Base-by-base conservation (phyloP, 441 rosid genomes). In the Gossypium schwendimanii region DNA sequence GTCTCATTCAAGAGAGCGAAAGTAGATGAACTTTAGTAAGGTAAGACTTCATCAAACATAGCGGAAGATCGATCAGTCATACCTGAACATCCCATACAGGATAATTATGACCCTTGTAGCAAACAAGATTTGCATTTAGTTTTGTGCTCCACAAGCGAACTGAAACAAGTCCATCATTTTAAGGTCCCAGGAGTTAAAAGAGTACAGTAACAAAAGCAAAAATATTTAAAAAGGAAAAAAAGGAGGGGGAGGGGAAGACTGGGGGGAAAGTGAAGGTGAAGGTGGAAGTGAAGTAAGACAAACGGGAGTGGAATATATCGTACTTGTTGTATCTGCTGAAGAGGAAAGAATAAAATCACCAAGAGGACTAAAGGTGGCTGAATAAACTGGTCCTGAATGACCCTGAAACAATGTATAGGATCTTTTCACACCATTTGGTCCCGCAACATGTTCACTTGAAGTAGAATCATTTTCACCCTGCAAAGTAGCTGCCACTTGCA, bases 21-120 rank as follows among this genome's bases (percentile, higher is more conserved):
- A 72, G 3, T 36, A 45, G 57, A 24, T 10, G 39, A 54, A 58
- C 61, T 12, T 62, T 24, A 53, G n/a, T 52, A 33, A 6, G 3
- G 68, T 33, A 59, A 24, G 28, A 23, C 50, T 26, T 28, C 53
- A 39, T 44, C 41, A 69, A 62, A 62, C 53, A 17, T 36, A 18
- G 14, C 10, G 21, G 57, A 2, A 39, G 44, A 39, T 39, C 96
- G 84, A 80, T 89, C 98, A 71, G 69, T 50, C n/a, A 71, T 81
- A 94, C 99, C 97, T 96, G 94, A 73, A 85, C 99, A 81, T 93
- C 99, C 97, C 99, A 93, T 14, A 96, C 98, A 72, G 98, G 97
- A 80, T 91, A 96, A 78, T 96, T 96, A 72, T 96, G 99, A 78
- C 99, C 97, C 85, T 91, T 93, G 89, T 96, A 96, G 84, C 98